phyloP scores from a whole-genome alignment of 176 grass and related monocot genomes.

The Phoenix dactylifera region DNA sequence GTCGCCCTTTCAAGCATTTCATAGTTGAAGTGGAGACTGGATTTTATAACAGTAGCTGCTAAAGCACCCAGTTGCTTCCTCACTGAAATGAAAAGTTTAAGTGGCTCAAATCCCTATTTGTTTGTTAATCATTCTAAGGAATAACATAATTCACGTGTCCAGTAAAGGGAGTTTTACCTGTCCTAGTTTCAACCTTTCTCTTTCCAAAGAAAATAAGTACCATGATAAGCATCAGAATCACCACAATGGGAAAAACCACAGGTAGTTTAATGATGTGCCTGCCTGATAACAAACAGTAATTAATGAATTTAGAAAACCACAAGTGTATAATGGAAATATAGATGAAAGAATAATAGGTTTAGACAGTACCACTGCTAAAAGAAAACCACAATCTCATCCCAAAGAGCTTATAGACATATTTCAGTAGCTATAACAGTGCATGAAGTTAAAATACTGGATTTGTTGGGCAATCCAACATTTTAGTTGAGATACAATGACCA shows the following conservation, averaged over 20 bases:
- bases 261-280: neutral
- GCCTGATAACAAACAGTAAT: neutral
- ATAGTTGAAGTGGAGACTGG: constrained; percentile 12
- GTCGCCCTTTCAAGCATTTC: constrained; percentile 13
- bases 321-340: no score
- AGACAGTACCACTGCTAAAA: no score
- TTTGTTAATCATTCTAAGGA: neutral
- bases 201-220: neutral
- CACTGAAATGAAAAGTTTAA: neutral
- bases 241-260: neutral
- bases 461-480: no score
- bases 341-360: no score
- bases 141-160: neutral
- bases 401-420: no score
- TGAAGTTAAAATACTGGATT: no score
- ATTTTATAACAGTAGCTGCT: constrained; percentile 2
- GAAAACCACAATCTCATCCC: no score
- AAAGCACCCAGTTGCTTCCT: constrained; percentile 15
- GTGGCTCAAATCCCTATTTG: neutral
- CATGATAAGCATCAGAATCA: neutral
- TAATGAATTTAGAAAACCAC: no score
- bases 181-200: neutral
- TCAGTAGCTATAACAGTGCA: no score
- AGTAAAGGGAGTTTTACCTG: neutral
- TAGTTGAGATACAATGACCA: no score